Conservation (phyloP, 1,284 basidiomycete species). For the Heterobasidion parviporum region DNA sequence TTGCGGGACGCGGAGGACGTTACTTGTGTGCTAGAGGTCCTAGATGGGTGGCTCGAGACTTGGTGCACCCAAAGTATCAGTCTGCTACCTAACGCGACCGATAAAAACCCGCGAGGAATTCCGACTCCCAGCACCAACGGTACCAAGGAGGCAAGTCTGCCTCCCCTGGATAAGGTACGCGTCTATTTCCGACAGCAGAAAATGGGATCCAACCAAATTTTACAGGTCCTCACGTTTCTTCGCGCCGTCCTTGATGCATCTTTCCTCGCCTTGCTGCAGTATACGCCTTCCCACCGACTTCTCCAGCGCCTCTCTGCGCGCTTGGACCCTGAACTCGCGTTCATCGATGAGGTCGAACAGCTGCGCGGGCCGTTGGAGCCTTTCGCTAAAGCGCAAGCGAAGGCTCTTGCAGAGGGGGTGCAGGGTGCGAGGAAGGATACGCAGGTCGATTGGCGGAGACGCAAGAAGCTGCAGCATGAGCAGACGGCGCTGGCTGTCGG, state of each 20-base stretch:
- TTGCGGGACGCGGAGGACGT: slow-evolving; percentile 48
- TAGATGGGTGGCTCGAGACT: slow-evolving; percentile 47
- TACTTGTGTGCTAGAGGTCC: slow-evolving; percentile 36
- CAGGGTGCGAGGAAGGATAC: slow-evolving; percentile 21
- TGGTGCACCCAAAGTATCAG: slow-evolving; percentile 34
- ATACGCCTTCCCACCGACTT: slow-evolving; percentile 44
- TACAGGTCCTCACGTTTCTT: slow-evolving; percentile 48
- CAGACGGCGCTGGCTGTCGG: slow-evolving; percentile 47
- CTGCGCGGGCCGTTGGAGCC: slow-evolving; percentile 54
- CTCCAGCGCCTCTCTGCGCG: slow-evolving; percentile 40
- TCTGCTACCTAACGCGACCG: slow-evolving; percentile 27
- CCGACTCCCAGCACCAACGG: slow-evolving; percentile 9
- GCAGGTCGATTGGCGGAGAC: slow-evolving; percentile 49
- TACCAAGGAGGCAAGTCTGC: slow-evolving; percentile 20
- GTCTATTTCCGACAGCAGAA: background rate
- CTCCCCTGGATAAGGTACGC: slow-evolving; percentile 41
- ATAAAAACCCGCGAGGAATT: slow-evolving; percentile 20
- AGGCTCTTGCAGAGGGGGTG: slow-evolving; percentile 30
- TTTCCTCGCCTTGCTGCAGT: slow-evolving; percentile 54
- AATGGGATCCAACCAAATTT: background rate
- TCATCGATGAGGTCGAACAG: slow-evolving; percentile 39
- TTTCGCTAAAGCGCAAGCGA: slow-evolving; percentile 46
- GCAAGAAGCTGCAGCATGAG: slow-evolving; percentile 43
- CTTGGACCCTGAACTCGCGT: slow-evolving; percentile 44
- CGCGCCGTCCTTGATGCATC: slow-evolving; percentile 60